phyloP scores from a whole-genome alignment of 768 basidiomycete species.

The Filobasidium wieringae region DNA sequence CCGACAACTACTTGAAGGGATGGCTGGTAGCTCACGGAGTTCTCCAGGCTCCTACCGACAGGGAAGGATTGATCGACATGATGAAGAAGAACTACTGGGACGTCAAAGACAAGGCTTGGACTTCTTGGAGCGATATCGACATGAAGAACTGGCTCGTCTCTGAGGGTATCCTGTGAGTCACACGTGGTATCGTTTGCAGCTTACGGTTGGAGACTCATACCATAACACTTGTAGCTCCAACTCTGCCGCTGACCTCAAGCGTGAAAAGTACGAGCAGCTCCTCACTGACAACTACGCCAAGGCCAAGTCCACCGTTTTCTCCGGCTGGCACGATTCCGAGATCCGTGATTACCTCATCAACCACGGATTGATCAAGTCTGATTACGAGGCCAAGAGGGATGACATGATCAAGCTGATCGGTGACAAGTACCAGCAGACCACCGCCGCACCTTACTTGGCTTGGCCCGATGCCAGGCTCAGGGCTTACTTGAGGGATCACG shows the following conservation, averaged over 20 bases:
- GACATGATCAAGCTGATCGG: conserved; percentile 40
- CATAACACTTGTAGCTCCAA: conserved; percentile 14
- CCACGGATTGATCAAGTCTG: conserved; percentile 59
- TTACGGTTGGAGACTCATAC: neutral
- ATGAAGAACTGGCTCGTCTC: conserved; percentile 37
- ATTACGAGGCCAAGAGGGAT: conserved; percentile 59
- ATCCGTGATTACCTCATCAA: conserved; percentile 67
- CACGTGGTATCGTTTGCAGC: neutral
- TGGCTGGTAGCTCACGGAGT: conserved; percentile 76
- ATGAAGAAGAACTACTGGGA: conserved; percentile 74
- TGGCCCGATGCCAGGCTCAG: conserved; percentile 92
- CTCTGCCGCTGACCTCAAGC: conserved; percentile 39
- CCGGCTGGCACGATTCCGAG: conserved; percentile 63
- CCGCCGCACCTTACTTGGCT: conserved; percentile 56
- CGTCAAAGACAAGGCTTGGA: conserved; percentile 38
- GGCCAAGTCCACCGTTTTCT: conserved; percentile 38
- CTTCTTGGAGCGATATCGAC: conserved; percentile 31
- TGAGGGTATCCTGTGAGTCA: conserved; percentile 36
- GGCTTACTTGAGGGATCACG: conserved; percentile 69
- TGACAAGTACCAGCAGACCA: conserved; percentile 49
- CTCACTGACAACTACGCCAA: conserved; percentile 45
- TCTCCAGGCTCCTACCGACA: conserved; percentile 50
- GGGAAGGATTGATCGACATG: conserved; percentile 50
- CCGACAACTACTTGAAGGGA: conserved; percentile 64
- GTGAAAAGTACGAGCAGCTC: conserved; percentile 67